Evolutionary conservation across 2,329 filamentous ascomycete genomes (phyloP).

Genomic region (Aspergillus persii): DNA sequence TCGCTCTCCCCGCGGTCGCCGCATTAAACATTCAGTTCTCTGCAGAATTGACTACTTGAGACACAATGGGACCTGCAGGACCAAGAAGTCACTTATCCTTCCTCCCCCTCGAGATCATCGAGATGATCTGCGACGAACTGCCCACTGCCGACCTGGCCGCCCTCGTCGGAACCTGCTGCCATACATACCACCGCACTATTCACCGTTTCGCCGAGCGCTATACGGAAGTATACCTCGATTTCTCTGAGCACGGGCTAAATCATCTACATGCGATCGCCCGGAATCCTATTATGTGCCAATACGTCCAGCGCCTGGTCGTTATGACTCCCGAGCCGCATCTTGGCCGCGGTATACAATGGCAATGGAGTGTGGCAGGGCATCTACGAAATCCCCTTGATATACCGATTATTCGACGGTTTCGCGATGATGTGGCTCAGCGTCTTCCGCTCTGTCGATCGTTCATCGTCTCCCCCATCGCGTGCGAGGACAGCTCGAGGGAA

Average conservation of each 20-base stretch:
- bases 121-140: conserved; percentile 11
- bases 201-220: conserved; percentile 11
- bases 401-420: conserved; percentile 4
- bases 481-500: neutral
- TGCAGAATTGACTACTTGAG: neutral
- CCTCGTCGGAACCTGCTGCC: conserved; percentile 9
- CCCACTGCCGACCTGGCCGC: conserved; percentile 10
- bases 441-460: conserved; percentile 11
- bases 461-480: conserved; percentile 7
- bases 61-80: neutral
- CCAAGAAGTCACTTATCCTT: neutral
- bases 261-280: conserved; percentile 11
- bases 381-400: conserved; percentile 4
- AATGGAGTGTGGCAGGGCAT: conserved; percentile 9
- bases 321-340: conserved; percentile 12
- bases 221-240: conserved; percentile 9
- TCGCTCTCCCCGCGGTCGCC: neutral
- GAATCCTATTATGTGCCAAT: conserved; percentile 6
- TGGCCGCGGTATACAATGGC: conserved; percentile 7
- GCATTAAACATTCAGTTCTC: neutral
- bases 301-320: conserved; percentile 11
- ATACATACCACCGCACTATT: conserved; percentile 7
- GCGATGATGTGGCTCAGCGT: conserved; percentile 3
- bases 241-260: conserved; percentile 8
- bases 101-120: conserved; percentile 10